These are phyloP conservation scores for Casuarina cunninghamiana DNA, from an alignment of 306 rosid species.

Conservation along the genomic window DNA sequence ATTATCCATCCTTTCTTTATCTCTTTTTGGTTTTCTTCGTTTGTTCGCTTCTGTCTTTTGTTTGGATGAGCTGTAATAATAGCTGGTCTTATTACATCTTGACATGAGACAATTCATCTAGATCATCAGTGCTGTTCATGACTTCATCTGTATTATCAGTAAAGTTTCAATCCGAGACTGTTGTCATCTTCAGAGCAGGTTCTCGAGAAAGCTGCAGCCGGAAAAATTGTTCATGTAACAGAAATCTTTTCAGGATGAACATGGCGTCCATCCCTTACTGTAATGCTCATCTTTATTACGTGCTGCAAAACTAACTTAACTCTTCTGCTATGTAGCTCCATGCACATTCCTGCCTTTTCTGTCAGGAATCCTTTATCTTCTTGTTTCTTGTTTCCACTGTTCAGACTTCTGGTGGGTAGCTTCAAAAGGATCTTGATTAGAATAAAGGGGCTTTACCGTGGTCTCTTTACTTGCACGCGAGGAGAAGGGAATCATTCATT, in stretches of 20 bases:
- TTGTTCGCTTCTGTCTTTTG: conserved; percentile 7
- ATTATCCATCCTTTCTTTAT: neutral
- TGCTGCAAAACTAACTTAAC: neutral
- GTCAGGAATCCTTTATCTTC: no score
- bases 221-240: neutral
- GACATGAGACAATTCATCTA: neutral
- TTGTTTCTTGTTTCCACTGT: no score
- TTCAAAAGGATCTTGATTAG: neutral
- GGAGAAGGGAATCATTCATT: conserved; percentile 20
- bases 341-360: no score
- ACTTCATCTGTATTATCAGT: conserved; percentile 20
- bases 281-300: neutral
- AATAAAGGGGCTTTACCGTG: neutral
- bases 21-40: neutral
- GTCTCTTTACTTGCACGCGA: conserved; percentile 42
- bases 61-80: conserved; percentile 21
- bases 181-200: neutral
- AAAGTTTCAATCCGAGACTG: neutral
- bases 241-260: neutral
- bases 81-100: conserved; percentile 25
- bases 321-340: neutral
- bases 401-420: no score
- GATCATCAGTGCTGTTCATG: neutral
- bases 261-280: neutral
- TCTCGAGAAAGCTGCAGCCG: neutral